Evolutionary conservation across 192 early-diverging fungal genomes (phyloP), one percentile per base, ranked within the genome.

Genomic region (Funneliformis geosporum): DNA sequence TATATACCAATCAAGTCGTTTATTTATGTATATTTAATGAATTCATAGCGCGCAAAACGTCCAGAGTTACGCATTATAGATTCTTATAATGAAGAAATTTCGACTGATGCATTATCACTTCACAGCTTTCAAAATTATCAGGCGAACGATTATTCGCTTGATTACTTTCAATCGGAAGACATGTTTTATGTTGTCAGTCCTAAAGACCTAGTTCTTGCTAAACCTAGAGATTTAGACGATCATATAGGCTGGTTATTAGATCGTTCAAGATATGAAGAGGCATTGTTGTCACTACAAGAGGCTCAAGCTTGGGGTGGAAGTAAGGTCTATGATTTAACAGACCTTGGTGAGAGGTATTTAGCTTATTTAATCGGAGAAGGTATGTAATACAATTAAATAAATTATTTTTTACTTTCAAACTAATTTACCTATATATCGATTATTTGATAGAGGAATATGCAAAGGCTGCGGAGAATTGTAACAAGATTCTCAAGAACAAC

Each of bases 241-340:
- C 97, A 97, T 79, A 91, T 99, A 65, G 91, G 95, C 65, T 99
- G 96, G 95, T 86, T 98, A 21, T 83, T 93, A n/a, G 94, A 95
- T 55, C 87, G 93, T 28, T 87, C 86, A 28, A 82, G 89, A 60
- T 98, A 96, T 80, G 91, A 87, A 18, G 95, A 96, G 82, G 97
- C 96, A 0, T 78, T 99, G 12, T 74, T 76, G 0, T 90, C 92
- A 16, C 87, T 90, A 2, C 85, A 92, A 33, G 89, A 88, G 50
- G 91, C 91, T 4, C 87, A 85, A 64, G 69, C 77, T 10, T 82
- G 73, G 60, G 91, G 87, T 12, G 93, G 94, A 80, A 88, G 85
- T 87, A 83, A 89, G 81, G 75, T 81, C 81, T 86, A 83, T 74
- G 73, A 88, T 80, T 88, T 96, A 70, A 86, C 92, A 16, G 88